Conservation (phyloP, 1,284 basidiomycete genomes). For the Pascua sp. region DNA sequence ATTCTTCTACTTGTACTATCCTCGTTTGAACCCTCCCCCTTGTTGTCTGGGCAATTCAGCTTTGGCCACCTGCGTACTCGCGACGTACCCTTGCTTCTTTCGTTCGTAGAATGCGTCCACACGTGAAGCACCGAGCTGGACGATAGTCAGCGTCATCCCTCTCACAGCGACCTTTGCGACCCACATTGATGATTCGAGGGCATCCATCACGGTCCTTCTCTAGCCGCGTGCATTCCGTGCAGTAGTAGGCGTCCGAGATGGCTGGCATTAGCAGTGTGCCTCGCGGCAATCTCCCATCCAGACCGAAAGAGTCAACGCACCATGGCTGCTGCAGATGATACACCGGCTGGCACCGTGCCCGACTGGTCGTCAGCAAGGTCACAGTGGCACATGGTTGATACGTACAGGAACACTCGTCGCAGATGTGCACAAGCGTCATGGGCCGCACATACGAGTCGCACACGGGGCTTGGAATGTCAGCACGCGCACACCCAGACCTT, state of each 20-base stretch:
- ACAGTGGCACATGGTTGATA: conserved; percentile 2
- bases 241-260: conserved; percentile 96
- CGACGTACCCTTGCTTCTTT: conserved; percentile 41
- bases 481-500: neutral
- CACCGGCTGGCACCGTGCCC: conserved; percentile 95
- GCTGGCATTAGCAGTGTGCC: conserved; percentile 54
- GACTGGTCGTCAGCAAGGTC: conserved; percentile 46
- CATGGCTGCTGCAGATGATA: conserved; percentile 92
- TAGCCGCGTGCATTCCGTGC: conserved; percentile 89
- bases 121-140: conserved; percentile 41
- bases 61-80: too few species aligned
- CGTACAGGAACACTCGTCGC: conserved; percentile 92
- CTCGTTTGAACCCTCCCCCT: conserved; percentile 39
- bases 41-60: conserved; percentile 21
- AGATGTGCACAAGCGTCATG: conserved; percentile 94
- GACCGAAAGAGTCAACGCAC: conserved; percentile 53
- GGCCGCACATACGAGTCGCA: conserved; percentile 99
- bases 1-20: conserved; percentile 17
- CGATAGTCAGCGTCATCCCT: conserved; percentile 1
- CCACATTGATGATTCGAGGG: conserved; percentile 89
- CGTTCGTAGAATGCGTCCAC: conserved; percentile 49
- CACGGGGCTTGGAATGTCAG: conserved; percentile 66
- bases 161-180: conserved; percentile 6
- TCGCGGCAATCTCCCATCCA: neutral
- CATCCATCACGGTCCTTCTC: conserved; percentile 99